These are phyloP conservation scores for Canavalia ensiformis DNA, from an alignment of 306 rosid genomes.

Conservation along the genomic window DNA sequence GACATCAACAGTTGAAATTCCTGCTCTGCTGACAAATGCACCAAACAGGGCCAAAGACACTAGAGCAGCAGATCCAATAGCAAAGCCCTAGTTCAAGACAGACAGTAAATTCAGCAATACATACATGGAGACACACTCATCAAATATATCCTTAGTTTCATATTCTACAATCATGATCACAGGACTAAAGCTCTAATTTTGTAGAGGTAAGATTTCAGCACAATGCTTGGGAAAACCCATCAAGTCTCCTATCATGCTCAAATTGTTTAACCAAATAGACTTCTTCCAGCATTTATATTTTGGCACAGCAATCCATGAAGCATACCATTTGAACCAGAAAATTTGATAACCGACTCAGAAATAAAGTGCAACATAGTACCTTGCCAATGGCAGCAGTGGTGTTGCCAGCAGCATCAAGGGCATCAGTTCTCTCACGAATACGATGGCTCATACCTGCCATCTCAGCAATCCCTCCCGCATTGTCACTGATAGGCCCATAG, in stretches of 20 bases:
- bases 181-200: neutral
- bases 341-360: neutral
- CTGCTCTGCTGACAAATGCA: constrained; percentile 81
- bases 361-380: constrained; percentile 52
- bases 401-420: constrained; percentile 91
- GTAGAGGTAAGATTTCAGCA: neutral
- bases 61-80: constrained; percentile 81
- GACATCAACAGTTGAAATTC: constrained; percentile 77
- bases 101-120: constrained; percentile 8
- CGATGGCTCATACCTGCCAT: constrained; percentile 93
- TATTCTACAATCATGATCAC: neutral
- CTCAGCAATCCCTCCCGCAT: constrained; percentile 90
- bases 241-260: neutral
- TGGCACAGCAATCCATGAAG: constrained; percentile 3
- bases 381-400: constrained; percentile 91
- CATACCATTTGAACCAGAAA: constrained; percentile 5
- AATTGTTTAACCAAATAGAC: neutral
- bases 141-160: neutral
- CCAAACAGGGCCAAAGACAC: constrained; percentile 84
- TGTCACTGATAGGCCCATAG: constrained; percentile 86
- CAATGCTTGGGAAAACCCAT: neutral
- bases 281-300: neutral
- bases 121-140: neutral
- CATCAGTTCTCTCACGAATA: constrained; percentile 90
- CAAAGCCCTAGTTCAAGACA: constrained; percentile 67